Evolutionary conservation across 1,284 basidiomycete genomes (phyloP).

Genomic region (Afroboletus lepidellus): DNA sequence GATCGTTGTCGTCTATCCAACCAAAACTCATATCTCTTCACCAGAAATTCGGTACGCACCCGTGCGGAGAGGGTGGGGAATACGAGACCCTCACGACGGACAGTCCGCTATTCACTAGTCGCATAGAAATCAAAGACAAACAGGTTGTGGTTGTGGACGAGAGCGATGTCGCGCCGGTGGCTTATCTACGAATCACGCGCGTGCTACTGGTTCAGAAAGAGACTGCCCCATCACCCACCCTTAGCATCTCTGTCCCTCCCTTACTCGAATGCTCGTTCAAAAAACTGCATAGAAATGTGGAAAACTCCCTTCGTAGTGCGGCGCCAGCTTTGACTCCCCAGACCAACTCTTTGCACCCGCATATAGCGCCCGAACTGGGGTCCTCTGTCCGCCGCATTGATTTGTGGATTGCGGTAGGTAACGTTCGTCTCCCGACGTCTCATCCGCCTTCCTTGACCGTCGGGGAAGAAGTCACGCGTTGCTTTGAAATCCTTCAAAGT

Average conservation of each 20-base stretch:
- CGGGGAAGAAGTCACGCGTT: conserved; percentile 62
- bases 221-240: neutral
- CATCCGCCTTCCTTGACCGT: conserved; percentile 44
- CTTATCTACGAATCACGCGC: conserved; percentile 77
- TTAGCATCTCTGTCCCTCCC: conserved; percentile 42
- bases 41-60: conserved; percentile 82
- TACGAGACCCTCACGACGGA: conserved; percentile 95
- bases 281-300: conserved; percentile 12
- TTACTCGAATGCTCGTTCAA: conserved; percentile 49
- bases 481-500: conserved; percentile 63
- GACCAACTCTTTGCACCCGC: neutral
- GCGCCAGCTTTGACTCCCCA: neutral
- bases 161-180: conserved; percentile 80
- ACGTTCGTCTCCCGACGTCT: conserved; percentile 41
- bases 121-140: conserved; percentile 68
- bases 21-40: conserved; percentile 78
- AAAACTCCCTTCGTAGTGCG: conserved; percentile 8
- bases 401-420: conserved; percentile 59
- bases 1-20: conserved; percentile 74
- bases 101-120: conserved; percentile 83
- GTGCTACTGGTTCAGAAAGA: conserved; percentile 39
- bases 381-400: conserved; percentile 31
- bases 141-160: conserved; percentile 77
- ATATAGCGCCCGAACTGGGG: conserved; percentile 8
- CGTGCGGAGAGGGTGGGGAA: conserved; percentile 98